Evolutionary conservation across 2,329 filamentous ascomycete genomes (phyloP).

Genomic region (Chrysosphaeria jannelii): DNA sequence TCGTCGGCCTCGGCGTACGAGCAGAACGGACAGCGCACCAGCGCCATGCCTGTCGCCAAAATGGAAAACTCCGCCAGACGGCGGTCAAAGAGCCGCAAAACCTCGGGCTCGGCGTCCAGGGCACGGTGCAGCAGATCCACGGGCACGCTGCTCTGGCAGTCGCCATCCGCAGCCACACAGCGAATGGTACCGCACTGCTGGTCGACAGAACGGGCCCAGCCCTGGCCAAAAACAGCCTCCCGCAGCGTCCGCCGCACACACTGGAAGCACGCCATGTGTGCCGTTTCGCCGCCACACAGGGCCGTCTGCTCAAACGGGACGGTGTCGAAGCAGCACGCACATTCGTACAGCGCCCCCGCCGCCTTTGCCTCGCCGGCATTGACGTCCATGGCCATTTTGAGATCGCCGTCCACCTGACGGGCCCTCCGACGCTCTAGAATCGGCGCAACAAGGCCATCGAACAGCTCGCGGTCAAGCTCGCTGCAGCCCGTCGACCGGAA

Average conservation of each 20-base stretch:
- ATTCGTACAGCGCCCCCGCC: slow-evolving; percentile 29
- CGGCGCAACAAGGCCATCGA: slow-evolving; percentile 22
- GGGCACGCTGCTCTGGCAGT: slow-evolving; percentile 45
- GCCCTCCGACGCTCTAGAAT: slow-evolving; percentile 14
- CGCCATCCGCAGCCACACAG: slow-evolving; percentile 47
- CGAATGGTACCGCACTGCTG: slow-evolving; percentile 39
- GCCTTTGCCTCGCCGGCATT: slow-evolving; percentile 29
- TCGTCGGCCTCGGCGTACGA: slow-evolving; percentile 71
- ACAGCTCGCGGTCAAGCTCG: slow-evolving; percentile 32
- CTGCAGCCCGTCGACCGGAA: slow-evolving; percentile 34
- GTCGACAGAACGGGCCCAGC: slow-evolving; percentile 60
- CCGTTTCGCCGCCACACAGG: slow-evolving; percentile 19
- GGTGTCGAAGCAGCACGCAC: slow-evolving; percentile 47
- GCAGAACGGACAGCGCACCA: slow-evolving; percentile 75
- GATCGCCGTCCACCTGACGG: slow-evolving; percentile 20
- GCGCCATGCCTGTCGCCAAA: slow-evolving; percentile 37
- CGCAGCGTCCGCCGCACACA: slow-evolving; percentile 60
- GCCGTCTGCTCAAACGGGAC: slow-evolving; percentile 44
- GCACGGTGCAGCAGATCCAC: slow-evolving; percentile 40
- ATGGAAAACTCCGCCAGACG: slow-evolving; percentile 51
- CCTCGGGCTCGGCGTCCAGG: slow-evolving; percentile 38
- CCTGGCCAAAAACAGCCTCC: slow-evolving; percentile 79
- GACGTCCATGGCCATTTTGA: slow-evolving; percentile 18
- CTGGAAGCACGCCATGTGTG: slow-evolving; percentile 49
- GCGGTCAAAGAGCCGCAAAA: slow-evolving; percentile 46